Percentiles rank a stretch among this genome's conserved stretches.
These are phyloP conservation scores for Paramyrothecium roridum DNA, from an alignment of 2,329 filamentous ascomycete species.

Conservation along the genomic window DNA sequence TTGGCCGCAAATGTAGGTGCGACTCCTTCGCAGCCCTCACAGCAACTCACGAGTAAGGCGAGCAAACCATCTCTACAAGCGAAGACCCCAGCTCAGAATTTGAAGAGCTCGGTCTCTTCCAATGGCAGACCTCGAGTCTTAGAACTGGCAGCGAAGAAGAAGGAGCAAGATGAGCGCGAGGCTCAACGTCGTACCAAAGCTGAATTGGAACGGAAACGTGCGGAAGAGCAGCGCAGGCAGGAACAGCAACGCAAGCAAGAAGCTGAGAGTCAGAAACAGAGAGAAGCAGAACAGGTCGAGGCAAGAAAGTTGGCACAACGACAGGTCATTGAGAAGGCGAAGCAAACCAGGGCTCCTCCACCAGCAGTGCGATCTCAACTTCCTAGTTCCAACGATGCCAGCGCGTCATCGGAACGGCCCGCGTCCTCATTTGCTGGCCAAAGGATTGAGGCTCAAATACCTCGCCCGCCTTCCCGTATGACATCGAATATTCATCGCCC, in stretches of 20 bases:
- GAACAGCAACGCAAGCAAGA: constrained; percentile 60
- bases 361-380: constrained; percentile 55
- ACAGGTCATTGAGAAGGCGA: constrained; percentile 63
- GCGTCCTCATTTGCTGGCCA: constrained; percentile 13
- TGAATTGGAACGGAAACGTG: constrained; percentile 75
- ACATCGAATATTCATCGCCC: constrained; percentile 47
- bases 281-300: constrained; percentile 60
- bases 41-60: constrained; percentile 57
- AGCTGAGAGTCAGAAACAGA: constrained; percentile 57
- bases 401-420: constrained; percentile 23
- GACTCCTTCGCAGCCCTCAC: constrained; percentile 33
- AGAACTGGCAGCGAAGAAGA: constrained; percentile 75
- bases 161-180: constrained; percentile 80
- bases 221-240: constrained; percentile 61
- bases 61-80: constrained; percentile 64
- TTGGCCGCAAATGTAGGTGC: constrained; percentile 42
- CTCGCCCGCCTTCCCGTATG: constrained; percentile 55
- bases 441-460: constrained; percentile 28
- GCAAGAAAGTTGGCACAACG: constrained; percentile 64
- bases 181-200: constrained; percentile 76
- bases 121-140: constrained; percentile 67
- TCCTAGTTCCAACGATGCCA: constrained; percentile 46
- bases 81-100: constrained; percentile 52
- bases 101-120: constrained; percentile 56
- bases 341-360: constrained; percentile 61